Conservation (phyloP, 2,329 filamentous ascomycete species). For the Fusarium miscanthi region DNA sequence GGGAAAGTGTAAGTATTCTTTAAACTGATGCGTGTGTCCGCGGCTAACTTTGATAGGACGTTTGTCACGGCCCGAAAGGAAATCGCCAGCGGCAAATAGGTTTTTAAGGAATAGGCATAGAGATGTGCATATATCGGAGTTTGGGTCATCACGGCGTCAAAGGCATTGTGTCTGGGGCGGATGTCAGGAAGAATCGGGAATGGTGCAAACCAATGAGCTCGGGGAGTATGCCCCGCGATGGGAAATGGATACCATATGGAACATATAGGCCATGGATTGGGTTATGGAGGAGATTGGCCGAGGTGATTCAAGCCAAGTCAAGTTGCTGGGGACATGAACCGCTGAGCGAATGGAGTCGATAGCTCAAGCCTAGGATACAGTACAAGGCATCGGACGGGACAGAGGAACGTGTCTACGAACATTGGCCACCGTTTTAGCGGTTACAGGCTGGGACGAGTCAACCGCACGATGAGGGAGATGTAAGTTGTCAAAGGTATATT, state of each 20-base stretch:
- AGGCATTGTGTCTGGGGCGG: background rate
- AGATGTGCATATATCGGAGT: conserved; percentile 22
- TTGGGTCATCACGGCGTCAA: conserved; percentile 21
- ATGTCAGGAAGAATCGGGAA: background rate
- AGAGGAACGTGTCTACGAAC: background rate
- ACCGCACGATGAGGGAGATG: background rate
- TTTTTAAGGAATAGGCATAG: background rate
- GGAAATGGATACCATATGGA: background rate
- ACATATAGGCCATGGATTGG: background rate
- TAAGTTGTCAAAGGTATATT: conserved; percentile 35
- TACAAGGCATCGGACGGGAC: background rate
- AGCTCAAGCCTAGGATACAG: background rate
- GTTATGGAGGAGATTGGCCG: background rate
- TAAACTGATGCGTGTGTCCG: accelerated
- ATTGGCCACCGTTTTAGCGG: background rate
- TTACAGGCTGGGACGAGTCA: background rate
- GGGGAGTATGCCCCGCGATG: background rate
- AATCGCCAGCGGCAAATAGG: background rate
- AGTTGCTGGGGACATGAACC: background rate
- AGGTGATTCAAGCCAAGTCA: background rate
- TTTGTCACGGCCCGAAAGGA: conserved; percentile 51
- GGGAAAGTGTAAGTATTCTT: conserved; percentile 47
- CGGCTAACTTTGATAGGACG: conserved; percentile 35
- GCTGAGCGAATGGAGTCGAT: background rate
- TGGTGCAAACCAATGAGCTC: conserved; percentile 1